Conservation (phyloP, 345 rosid species). For the Sisymbrium altissimum region DNA sequence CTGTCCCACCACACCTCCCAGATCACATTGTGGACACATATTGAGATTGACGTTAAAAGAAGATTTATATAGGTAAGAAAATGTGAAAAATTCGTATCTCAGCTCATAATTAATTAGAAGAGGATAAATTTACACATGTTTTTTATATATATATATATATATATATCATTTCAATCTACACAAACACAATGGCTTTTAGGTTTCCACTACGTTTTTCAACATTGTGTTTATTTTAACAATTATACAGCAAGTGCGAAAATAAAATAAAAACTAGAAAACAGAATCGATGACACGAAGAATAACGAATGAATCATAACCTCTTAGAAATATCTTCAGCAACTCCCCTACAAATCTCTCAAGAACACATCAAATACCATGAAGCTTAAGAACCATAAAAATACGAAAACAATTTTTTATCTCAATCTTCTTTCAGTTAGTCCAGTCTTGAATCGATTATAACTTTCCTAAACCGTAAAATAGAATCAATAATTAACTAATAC, state of each 20-base stretch:
- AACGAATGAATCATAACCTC: neutral
- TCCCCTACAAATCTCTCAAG: neutral
- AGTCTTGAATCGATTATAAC: neutral
- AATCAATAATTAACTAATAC: neutral
- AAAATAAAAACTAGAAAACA: neutral
- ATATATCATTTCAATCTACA: neutral
- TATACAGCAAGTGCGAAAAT: neutral
- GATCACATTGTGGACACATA: conserved; percentile 21
- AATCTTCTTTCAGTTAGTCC: neutral
- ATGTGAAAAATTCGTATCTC: neutral
- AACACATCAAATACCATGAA: neutral
- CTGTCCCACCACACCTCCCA: conserved; percentile 28
- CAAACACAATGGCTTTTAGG: too few species aligned
- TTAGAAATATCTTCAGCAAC: neutral
- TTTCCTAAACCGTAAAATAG: neutral
- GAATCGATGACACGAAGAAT: neutral
- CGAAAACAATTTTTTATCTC: neutral
- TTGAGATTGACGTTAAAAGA: too few species aligned
- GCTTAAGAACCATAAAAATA: neutral
- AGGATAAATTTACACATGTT: neutral
- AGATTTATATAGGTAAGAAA: too few species aligned
- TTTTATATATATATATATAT: neutral
- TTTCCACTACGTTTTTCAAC: neutral
- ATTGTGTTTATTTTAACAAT: neutral
- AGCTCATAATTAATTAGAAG: neutral